Percentiles rank a stretch among this genome's conserved stretches.
phyloP scores from a whole-genome alignment of 345 rosid genomes.

The Hypericum androsaemum region DNA sequence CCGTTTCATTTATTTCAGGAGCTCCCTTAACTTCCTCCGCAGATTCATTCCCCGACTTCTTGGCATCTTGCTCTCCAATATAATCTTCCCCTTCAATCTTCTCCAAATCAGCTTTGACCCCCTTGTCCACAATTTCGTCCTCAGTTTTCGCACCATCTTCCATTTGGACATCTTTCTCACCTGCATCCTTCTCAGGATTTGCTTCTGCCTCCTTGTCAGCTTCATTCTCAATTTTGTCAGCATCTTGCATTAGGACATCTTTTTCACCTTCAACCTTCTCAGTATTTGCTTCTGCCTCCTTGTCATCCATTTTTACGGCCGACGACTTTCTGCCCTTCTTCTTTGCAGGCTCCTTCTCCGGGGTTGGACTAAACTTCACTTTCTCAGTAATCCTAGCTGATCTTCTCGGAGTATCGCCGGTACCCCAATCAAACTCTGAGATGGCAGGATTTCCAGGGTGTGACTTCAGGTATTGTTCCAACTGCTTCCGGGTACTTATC shows the following conservation, averaged over 20 bases:
- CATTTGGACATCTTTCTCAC: constrained; percentile 12
- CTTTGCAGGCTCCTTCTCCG: too few species aligned
- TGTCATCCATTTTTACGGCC: too few species aligned
- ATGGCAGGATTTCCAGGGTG: too few species aligned
- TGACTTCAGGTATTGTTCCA: too few species aligned
- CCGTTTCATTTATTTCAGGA: constrained; percentile 14
- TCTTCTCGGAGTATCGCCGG: too few species aligned
- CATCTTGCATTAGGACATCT: constrained; percentile 16
- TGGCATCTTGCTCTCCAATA: constrained; percentile 11
- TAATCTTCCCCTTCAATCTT: constrained; percentile 12
- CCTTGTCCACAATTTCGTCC: constrained; percentile 12
- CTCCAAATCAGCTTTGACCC: constrained; percentile 15
- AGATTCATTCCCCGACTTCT: constrained; percentile 9
- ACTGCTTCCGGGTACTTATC: too few species aligned
- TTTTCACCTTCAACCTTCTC: constrained; percentile 31
- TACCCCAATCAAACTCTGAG: too few species aligned
- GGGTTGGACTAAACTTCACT: too few species aligned
- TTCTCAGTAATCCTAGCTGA: too few species aligned
- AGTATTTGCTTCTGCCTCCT: constrained; percentile 22
- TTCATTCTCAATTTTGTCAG: constrained; percentile 11
- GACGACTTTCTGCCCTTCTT: too few species aligned
- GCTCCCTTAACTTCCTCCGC: too few species aligned
- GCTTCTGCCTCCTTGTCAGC: constrained; percentile 4
- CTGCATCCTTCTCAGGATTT: constrained; percentile 20
- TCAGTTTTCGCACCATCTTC: constrained; percentile 15